phyloP scores from a whole-genome alignment of 257 asterid genomes.

The Solanum piurae region DNA sequence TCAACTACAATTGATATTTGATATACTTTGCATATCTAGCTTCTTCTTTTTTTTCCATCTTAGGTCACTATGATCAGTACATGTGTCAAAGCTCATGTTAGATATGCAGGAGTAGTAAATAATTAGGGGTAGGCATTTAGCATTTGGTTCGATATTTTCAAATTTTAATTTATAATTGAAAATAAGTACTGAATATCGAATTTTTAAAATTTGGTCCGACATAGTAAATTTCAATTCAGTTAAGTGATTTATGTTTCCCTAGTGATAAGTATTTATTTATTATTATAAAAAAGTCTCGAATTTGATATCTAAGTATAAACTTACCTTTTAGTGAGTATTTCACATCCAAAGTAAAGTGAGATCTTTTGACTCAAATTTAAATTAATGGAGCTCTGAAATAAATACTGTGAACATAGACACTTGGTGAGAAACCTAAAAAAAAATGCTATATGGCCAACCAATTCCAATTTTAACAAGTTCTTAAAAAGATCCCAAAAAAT shows the following conservation, averaged over 20 bases:
- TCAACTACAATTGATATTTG: background rate
- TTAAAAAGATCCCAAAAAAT: background rate
- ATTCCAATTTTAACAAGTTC: background rate
- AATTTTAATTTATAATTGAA: background rate
- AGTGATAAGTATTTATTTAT: background rate
- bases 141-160: background rate
- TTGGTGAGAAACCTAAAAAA: background rate
- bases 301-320: background rate
- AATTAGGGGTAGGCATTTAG: background rate
- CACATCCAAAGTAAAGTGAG: background rate
- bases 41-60: background rate
- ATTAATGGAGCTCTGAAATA: background rate
- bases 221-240: no score
- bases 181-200: background rate
- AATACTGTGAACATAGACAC: background rate
- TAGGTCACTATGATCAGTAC: background rate
- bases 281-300: background rate
- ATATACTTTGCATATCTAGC: background rate
- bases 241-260: background rate
- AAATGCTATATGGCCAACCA: background rate
- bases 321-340: background rate
- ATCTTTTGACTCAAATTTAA: background rate
- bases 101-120: background rate
- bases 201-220: background rate
- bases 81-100: background rate